Conservation (phyloP, 2,329 filamentous ascomycete genomes). For the Karstenula rhodostoma region DNA sequence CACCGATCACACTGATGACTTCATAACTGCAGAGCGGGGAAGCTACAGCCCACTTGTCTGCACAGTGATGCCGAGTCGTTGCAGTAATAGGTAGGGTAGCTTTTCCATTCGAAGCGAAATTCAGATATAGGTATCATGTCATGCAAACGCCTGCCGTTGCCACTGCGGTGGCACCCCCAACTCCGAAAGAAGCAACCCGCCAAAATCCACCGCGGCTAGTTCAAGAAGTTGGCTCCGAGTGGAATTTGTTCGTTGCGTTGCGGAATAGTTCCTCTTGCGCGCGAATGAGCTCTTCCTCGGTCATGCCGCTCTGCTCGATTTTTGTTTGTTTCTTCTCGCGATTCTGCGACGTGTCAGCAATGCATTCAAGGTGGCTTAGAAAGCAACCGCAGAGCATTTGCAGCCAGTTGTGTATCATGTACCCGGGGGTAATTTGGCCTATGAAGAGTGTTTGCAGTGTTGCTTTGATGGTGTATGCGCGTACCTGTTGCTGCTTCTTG, state of each 20-base stretch:
- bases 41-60: not conserved
- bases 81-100: not conserved
- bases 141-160: conserved; percentile 12
- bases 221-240: conserved; percentile 57
- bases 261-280: conserved; percentile 94
- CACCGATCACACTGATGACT: conserved; percentile 10
- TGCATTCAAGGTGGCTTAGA: not conserved
- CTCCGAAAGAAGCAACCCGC: conserved; percentile 21
- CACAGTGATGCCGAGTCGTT: conserved; percentile 1
- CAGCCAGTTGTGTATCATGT: not conserved
- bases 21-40: not conserved
- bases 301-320: conserved; percentile 92
- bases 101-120: conserved; percentile 2
- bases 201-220: conserved; percentile 6
- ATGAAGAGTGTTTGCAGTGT: not conserved
- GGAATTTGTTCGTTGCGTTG: conserved; percentile 77
- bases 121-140: conserved; percentile 8
- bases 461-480: conserved; percentile 30
- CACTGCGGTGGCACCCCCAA: conserved; percentile 31
- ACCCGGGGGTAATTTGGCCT: not conserved
- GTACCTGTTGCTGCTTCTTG: conserved; percentile 89
- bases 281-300: conserved; percentile 85
- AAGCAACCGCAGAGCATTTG: not conserved
- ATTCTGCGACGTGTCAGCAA: conserved; percentile 62
- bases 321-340: conserved; percentile 98